These are phyloP conservation scores for Metschnikowia proteae DNA, from an alignment of 805 yeast genomes.

Conservation along the genomic window DNA sequence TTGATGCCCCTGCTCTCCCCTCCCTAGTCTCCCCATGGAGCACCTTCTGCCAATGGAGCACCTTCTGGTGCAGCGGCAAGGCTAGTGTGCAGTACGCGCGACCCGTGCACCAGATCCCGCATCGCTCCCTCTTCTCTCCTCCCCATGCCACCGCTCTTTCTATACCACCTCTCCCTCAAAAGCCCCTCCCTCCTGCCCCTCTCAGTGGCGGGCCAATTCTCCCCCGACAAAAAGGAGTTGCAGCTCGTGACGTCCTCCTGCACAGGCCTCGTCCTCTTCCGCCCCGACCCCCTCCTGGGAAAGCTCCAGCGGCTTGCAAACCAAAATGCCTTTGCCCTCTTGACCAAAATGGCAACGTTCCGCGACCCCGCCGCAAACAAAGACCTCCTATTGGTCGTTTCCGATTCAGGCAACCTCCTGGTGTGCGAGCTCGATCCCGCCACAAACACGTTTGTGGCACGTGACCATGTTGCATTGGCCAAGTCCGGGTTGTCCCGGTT, in stretches of 20 bases:
- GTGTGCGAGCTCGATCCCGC: slow-evolving; percentile 45
- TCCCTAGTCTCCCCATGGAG: too few species aligned
- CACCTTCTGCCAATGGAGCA: neutral
- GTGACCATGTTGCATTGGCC: slow-evolving; percentile 61
- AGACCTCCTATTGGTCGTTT: slow-evolving; percentile 62
- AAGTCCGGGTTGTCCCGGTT: slow-evolving; percentile 73
- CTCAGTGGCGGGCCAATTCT: slow-evolving; percentile 68
- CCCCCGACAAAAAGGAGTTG: slow-evolving; percentile 50
- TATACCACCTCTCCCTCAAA: slow-evolving; percentile 72
- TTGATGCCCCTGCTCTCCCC: too few species aligned
- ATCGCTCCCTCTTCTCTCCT: too few species aligned
- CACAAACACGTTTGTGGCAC: slow-evolving; percentile 42
- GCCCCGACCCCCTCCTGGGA: slow-evolving; percentile 54
- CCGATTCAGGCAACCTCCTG: slow-evolving; percentile 75
- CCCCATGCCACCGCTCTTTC: slow-evolving; percentile 28
- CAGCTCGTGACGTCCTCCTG: slow-evolving; percentile 59
- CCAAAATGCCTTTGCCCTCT: slow-evolving; percentile 54
- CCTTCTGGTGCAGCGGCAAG: neutral
- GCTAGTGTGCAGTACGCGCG: neutral
- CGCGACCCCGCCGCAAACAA: slow-evolving; percentile 49
- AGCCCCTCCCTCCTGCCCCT: slow-evolving; percentile 50
- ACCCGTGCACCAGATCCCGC: neutral
- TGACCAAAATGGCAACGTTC: slow-evolving; percentile 51
- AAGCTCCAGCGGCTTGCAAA: slow-evolving; percentile 40
- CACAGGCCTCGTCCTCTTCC: slow-evolving; percentile 51